Base-by-base conservation (phyloP, 371 early-diverging fungal species). In the Rhizopus delemar region DNA sequence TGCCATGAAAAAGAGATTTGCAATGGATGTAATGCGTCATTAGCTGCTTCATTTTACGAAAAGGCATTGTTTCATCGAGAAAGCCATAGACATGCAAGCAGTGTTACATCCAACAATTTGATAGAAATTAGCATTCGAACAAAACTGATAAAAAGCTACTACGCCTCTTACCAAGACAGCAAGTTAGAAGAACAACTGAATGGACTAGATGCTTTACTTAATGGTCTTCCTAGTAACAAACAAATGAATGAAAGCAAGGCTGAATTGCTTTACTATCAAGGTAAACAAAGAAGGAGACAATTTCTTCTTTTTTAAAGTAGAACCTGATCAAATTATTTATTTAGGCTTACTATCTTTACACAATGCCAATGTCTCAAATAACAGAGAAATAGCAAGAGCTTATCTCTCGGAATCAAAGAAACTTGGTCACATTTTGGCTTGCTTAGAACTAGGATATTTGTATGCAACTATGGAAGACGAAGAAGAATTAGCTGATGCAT, bases 1-100 rank as follows among this genome's bases (percentile, higher is more conserved):
- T 58, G 59, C 34, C 59, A 62, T 51, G 67, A 66, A 33, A 36
- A 54, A 39, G 62, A 57, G 31, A 57, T 66, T 16, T 66, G 67
- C 46, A 8, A 11, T 16, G 52, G 51, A 5, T 66, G 67, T 28
- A 35, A 38, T 6, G 55, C 50, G 41, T 2, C 28, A 16, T 33
- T 31, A 11, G 50, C 67, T 9, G 33, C 28, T 39, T 2, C 7
- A 7, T 41, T 35, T 22, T 66, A 55, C 31, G 59, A 66, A 55
- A 39, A 51, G 0, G 55, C 58, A n/a, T 49, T 66, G 1, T 3
- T 39, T 35, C 53, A 41, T 16, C 46, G 51, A 32, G 38, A 45
- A 28, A 15, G 9, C 16, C 8, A 22, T 29, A 12, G 29, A 5
- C 48, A 48, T 8, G 29, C 15, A 22, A 29, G 6, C 15, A n/a